Percentiles rank a stretch among this genome's conserved stretches.
Evolutionary conservation across 495 filamentous ascomycete genomes (phyloP).

Genomic region (Podospora conica): DNA sequence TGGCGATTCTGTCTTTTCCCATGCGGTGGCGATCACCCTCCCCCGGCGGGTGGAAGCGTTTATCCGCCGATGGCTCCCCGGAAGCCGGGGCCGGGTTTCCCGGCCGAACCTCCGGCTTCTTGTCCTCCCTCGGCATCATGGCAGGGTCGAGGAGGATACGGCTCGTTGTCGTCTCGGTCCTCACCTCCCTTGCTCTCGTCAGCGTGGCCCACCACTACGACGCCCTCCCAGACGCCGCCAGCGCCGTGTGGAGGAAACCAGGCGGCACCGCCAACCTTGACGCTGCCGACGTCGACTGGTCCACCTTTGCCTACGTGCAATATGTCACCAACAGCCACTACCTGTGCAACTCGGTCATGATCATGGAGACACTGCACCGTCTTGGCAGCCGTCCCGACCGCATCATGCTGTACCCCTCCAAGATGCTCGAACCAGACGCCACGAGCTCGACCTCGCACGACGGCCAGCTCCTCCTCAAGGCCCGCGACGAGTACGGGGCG

Average conservation of each 20-base stretch:
- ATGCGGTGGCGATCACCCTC: not conserved
- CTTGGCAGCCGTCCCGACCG: conserved; percentile 58
- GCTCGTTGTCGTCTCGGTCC: not conserved
- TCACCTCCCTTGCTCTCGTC: not conserved
- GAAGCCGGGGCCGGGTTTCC: not conserved
- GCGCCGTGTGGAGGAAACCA: not conserved
- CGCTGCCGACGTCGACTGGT: conserved; percentile 40
- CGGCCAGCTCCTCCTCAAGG: conserved; percentile 53
- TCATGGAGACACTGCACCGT: conserved; percentile 58
- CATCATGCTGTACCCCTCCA: conserved; percentile 59
- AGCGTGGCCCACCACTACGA: not conserved
- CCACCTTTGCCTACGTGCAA: conserved; percentile 60
- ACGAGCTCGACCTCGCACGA: conserved; percentile 23
- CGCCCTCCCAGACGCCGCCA: not conserved
- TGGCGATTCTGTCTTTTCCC: not conserved
- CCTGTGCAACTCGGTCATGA: conserved; percentile 72
- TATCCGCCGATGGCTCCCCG: not conserved
- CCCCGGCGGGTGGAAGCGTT: not conserved
- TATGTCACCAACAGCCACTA: conserved; percentile 65
- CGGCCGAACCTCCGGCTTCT: not conserved
- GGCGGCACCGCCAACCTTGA: not conserved
- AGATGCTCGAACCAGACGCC: conserved; percentile 29
- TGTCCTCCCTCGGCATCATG: not conserved
- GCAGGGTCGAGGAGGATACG: not conserved
- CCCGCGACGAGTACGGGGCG: conserved; percentile 55